These are phyloP conservation scores for Agarophyton chilense DNA, from an alignment of 23 red algal species.

Conservation along the genomic window DNA sequence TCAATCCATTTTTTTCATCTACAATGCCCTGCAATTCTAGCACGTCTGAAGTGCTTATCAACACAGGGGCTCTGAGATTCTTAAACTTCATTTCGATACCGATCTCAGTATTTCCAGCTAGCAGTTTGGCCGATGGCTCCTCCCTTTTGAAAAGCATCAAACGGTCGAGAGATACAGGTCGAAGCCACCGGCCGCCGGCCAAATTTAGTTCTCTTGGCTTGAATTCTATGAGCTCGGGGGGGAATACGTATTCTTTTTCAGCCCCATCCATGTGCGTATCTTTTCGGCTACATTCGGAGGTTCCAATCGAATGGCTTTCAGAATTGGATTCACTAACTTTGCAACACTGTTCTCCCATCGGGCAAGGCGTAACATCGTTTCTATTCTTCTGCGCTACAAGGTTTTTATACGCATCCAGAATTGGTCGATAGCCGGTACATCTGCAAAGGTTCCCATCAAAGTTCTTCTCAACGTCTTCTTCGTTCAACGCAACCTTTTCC, in stretches of 20 bases:
- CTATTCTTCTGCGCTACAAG: conserved; percentile 13
- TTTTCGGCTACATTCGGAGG: not conserved
- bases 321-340: not conserved
- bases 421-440: conserved; percentile 91
- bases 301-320: not conserved
- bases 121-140: conserved; percentile 44
- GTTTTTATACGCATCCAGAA: conserved; percentile 73
- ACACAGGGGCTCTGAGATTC: conserved; percentile 33
- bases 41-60: conserved; percentile 41
- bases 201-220: not conserved
- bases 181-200: conserved; percentile 41
- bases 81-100: conserved; percentile 67
- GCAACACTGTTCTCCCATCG: conserved; percentile 44
- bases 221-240: conserved; percentile 40
- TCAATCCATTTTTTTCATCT: conserved; percentile 30
- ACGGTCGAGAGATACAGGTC: conserved; percentile 34
- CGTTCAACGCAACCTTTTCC: conserved; percentile 11
- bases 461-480: conserved; percentile 64
- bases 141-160: not conserved
- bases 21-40: conserved; percentile 44
- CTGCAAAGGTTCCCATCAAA: conserved; percentile 93
- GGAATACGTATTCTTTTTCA: conserved; percentile 42
- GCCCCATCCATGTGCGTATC: not conserved
- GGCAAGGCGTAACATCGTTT: not conserved
- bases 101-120: conserved; percentile 83